phyloP scores from a whole-genome alignment of 805 yeast genomes.

The Wickerhamiella bombiphila region DNA sequence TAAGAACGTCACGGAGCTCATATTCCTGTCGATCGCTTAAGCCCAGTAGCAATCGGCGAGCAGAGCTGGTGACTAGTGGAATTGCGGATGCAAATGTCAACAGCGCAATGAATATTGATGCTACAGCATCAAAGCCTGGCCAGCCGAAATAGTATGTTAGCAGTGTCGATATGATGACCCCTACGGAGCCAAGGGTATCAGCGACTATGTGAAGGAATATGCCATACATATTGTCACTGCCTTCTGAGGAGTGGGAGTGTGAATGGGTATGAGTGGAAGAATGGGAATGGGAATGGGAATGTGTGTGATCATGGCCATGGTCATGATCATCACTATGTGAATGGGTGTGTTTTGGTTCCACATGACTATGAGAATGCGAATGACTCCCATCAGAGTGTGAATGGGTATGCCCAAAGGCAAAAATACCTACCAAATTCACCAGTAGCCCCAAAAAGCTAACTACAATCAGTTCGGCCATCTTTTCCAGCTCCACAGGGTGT shows the following conservation, averaged over 20 bases:
- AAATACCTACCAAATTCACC: slow-evolving; percentile 83
- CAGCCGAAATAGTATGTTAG: slow-evolving; percentile 56
- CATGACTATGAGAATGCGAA: slow-evolving; percentile 15
- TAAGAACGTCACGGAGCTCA: slow-evolving; percentile 45
- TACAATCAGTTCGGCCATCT: slow-evolving; percentile 68
- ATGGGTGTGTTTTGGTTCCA: slow-evolving; percentile 10
- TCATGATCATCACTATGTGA: slow-evolving; percentile 11
- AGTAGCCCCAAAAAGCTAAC: slow-evolving; percentile 74
- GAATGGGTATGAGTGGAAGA: slow-evolving; percentile 13
- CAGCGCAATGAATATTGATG: slow-evolving; percentile 73
- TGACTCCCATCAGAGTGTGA: slow-evolving; percentile 21
- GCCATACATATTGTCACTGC: slow-evolving; percentile 78
- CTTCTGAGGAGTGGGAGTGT: slow-evolving; percentile 8
- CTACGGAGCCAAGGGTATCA: slow-evolving; percentile 92
- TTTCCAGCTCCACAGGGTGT: slow-evolving; percentile 62
- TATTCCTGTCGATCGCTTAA: slow-evolving; percentile 47
- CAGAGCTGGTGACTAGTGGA: slow-evolving; percentile 72
- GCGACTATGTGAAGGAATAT: slow-evolving; percentile 88
- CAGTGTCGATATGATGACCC: slow-evolving; percentile 83
- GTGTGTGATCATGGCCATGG: slow-evolving; percentile 23
- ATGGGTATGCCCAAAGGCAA: slow-evolving; percentile 70
- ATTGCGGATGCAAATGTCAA: slow-evolving; percentile 69
- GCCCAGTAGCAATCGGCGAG: slow-evolving; percentile 53
- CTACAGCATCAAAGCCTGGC: slow-evolving; percentile 82
- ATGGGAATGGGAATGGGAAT: slow-evolving; percentile 9